A percentile compares a stretch with the other conserved stretches of the same genome.
phyloP scores from a whole-genome alignment of 2,329 filamentous ascomycete species.

The Alternaria triticina region DNA sequence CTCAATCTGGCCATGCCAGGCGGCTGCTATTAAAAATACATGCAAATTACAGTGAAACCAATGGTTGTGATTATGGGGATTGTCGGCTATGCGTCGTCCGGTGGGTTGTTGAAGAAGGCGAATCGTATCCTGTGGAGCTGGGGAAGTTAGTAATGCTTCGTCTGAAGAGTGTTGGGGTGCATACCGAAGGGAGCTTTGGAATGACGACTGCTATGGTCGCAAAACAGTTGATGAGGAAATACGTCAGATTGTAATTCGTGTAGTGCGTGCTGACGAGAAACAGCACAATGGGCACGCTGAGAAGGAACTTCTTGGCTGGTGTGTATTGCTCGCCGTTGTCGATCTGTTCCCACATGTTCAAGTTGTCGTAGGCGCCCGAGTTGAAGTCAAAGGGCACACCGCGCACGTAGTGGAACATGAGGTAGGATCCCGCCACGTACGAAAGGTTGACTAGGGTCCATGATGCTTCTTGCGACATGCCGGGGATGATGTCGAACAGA shows the following conservation, averaged over 20 bases:
- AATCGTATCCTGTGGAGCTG: slow-evolving; percentile 50
- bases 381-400: slow-evolving; percentile 99
- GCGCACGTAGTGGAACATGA: slow-evolving; percentile 99
- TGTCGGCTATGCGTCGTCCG: slow-evolving; percentile 41
- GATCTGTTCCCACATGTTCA: slow-evolving; percentile 99
- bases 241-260: slow-evolving; percentile 95
- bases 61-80: slow-evolving; percentile 25
- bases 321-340: slow-evolving; percentile 99
- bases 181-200: slow-evolving; percentile 92
- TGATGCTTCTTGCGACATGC: slow-evolving; percentile 95
- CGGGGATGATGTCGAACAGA: slow-evolving; percentile 94
- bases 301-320: slow-evolving; percentile 96
- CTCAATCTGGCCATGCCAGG: slow-evolving; percentile 31
- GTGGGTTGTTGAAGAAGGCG: slow-evolving; percentile 47
- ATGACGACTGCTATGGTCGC: slow-evolving; percentile 92
- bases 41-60: slow-evolving; percentile 36
- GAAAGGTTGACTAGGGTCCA: slow-evolving; percentile 99
- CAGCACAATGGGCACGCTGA: slow-evolving; percentile 90
- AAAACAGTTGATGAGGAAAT: slow-evolving; percentile 96
- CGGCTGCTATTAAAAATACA: slow-evolving; percentile 45
- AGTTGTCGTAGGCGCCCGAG: slow-evolving; percentile 95
- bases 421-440: slow-evolving; percentile 98
- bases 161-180: slow-evolving; percentile 49
- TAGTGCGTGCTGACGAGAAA: slow-evolving; percentile 98
- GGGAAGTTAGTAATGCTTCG: slow-evolving; percentile 8